A percentile compares a stretch with the other conserved stretches of the same genome.
These are phyloP conservation scores for Stromatinia cepivora DNA, from an alignment of 2,329 filamentous ascomycete genomes.

Conservation along the genomic window DNA sequence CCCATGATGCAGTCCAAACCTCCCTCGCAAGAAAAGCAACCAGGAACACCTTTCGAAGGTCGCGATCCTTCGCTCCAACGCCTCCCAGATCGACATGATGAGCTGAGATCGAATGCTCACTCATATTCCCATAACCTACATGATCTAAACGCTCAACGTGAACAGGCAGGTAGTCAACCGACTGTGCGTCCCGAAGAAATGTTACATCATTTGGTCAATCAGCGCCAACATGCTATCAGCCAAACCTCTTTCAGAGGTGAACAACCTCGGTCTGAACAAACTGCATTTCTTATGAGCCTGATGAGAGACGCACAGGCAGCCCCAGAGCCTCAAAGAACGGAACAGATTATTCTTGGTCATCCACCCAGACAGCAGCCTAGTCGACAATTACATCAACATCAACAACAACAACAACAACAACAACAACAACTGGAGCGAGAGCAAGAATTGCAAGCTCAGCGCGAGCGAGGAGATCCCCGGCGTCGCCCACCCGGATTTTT, in stretches of 20 bases:
- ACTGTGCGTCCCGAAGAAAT: constrained; percentile 57
- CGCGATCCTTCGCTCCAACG: constrained; percentile 47
- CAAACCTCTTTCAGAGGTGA: constrained; percentile 52
- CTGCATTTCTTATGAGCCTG: constrained; percentile 82
- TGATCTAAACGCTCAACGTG: constrained; percentile 54
- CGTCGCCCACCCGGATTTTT: constrained; percentile 43
- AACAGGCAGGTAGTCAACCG: constrained; percentile 42
- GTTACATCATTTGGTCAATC: constrained; percentile 59
- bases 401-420: constrained; percentile 50
- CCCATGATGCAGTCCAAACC: constrained; percentile 38
- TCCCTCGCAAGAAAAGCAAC: constrained; percentile 47
- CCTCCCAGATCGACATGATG: constrained; percentile 39
- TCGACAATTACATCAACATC: constrained; percentile 47
- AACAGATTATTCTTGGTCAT: constrained; percentile 54
- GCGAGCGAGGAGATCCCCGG: constrained; percentile 38
- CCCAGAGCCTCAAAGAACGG: constrained; percentile 52
- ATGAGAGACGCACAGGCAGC: constrained; percentile 62
- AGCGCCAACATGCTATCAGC: constrained; percentile 57
- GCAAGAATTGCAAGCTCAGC: constrained; percentile 37
- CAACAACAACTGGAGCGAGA: constrained; percentile 49
- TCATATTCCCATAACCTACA: constrained; percentile 46
- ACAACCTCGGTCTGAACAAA: constrained; percentile 56
- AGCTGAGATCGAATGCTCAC: constrained; percentile 31
- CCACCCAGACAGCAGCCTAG: constrained; percentile 37
- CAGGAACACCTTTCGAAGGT: constrained; percentile 49